These are phyloP conservation scores for Tolypocladium sp. DNA, from an alignment of 2,329 filamentous ascomycete species.

Conservation along the genomic window DNA sequence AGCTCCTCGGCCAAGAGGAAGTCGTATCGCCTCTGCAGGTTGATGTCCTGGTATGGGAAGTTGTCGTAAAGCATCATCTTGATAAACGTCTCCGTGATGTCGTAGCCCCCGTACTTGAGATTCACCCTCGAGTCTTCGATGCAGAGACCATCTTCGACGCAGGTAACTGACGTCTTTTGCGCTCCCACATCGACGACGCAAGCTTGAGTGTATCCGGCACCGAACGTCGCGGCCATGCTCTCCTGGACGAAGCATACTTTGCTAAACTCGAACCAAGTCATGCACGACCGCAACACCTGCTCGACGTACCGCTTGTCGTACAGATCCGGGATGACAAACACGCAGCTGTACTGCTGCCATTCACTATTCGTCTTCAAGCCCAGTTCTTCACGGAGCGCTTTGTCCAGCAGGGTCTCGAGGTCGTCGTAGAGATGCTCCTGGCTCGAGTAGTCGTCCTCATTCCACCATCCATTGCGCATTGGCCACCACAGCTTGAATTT, in stretches of 20 bases:
- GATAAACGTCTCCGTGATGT: conserved; percentile 89
- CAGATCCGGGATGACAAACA: conserved; percentile 93
- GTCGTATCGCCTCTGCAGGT: conserved; percentile 81
- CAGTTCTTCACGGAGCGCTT: conserved; percentile 77
- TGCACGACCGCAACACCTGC: conserved; percentile 71
- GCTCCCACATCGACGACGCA: conserved; percentile 96
- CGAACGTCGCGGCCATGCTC: conserved; percentile 88
- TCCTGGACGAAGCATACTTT: conserved; percentile 93
- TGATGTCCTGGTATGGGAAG: conserved; percentile 93
- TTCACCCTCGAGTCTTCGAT: conserved; percentile 93
- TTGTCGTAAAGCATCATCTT: conserved; percentile 98
- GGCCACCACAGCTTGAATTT: conserved; percentile 93
- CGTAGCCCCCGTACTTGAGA: conserved; percentile 83
- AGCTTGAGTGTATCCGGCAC: conserved; percentile 85
- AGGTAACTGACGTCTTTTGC: conserved; percentile 94
- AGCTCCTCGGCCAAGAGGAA: conserved; percentile 90
- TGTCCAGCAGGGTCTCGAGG: conserved; percentile 77
- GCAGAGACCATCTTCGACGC: conserved; percentile 92
- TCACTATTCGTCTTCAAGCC: conserved; percentile 68
- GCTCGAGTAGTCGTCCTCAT: conserved; percentile 78
- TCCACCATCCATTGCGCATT: conserved; percentile 75
- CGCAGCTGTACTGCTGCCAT: conserved; percentile 86
- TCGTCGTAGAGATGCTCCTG: conserved; percentile 78
- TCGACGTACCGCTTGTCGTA: conserved; percentile 94
- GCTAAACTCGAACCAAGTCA: conserved; percentile 83